Conservation (phyloP, 2,329 filamentous ascomycete species). For the Hypomyces perniciosus region DNA sequence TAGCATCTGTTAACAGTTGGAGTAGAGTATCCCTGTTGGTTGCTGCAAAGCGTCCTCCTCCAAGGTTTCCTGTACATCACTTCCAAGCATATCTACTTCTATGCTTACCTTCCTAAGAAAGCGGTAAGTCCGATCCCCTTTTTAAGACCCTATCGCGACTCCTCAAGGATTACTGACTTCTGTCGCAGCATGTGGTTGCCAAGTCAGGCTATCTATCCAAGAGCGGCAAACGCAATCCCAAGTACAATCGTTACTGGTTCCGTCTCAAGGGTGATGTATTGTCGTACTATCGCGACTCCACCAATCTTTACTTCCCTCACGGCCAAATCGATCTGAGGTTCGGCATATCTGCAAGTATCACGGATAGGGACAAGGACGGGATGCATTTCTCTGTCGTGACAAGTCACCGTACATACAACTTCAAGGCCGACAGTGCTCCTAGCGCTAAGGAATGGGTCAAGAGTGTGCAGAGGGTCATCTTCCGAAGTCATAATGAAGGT, state of each 20-base stretch:
- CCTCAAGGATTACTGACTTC: constrained; percentile 13
- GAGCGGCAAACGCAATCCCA: constrained; percentile 79
- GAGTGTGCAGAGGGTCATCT: constrained; percentile 87
- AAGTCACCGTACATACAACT: constrained; percentile 75
- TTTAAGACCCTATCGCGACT: background rate
- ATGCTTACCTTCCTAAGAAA: constrained; percentile 94
- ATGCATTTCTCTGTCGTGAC: constrained; percentile 76
- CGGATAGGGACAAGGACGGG: constrained; percentile 71
- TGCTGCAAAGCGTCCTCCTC: constrained; percentile 83
- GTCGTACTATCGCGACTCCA: constrained; percentile 78
- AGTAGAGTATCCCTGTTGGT: constrained; percentile 84
- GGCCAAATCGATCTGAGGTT: constrained; percentile 91
- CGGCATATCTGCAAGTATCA: constrained; percentile 76
- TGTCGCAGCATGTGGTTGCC: constrained; percentile 56
- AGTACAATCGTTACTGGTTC: constrained; percentile 90
- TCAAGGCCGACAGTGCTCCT: constrained; percentile 78
- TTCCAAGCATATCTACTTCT: constrained; percentile 88
- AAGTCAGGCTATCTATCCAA: constrained; percentile 90
- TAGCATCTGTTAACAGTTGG: constrained; percentile 13
- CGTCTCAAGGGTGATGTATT: constrained; percentile 85
- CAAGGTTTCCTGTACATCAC: constrained; percentile 98
- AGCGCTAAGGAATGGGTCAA: constrained; percentile 98
- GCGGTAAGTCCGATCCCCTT: constrained; percentile 48
- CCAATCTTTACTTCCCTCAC: constrained; percentile 84
- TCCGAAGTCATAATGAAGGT: constrained; percentile 90